phyloP scores from a whole-genome alignment of 2,329 filamentous ascomycete genomes.

The Epichloe amarillans region DNA sequence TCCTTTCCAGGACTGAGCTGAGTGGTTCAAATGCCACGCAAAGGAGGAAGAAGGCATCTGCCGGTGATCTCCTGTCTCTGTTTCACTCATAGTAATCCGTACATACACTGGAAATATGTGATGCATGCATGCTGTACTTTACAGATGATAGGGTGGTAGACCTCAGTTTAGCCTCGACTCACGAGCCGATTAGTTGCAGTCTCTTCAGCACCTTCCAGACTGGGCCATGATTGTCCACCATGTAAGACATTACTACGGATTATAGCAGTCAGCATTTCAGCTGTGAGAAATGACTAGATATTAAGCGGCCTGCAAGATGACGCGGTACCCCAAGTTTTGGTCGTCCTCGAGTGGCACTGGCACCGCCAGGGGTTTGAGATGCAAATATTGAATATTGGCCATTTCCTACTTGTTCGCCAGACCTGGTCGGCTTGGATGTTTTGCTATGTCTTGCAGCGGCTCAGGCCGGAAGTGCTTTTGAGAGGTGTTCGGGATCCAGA shows the following conservation, averaged over 20 bases:
- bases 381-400: not conserved
- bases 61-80: not conserved
- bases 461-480: not conserved
- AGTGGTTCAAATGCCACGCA: too few species aligned
- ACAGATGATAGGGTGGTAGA: not conserved
- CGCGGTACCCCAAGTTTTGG: not conserved
- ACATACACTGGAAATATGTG: not conserved
- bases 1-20: constrained; percentile 1
- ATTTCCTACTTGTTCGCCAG: not conserved
- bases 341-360: not conserved
- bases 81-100: not conserved
- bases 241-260: too few species aligned
- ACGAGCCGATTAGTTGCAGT: too few species aligned
- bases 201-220: too few species aligned
- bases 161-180: not conserved
- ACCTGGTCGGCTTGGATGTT: too few species aligned
- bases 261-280: too few species aligned
- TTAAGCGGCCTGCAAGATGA: not conserved
- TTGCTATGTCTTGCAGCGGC: not conserved
- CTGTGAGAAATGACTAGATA: not conserved
- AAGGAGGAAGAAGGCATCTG: too few species aligned
- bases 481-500: not conserved
- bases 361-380: not conserved
- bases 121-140: not conserved
- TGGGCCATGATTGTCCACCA: too few species aligned